Evolutionary conservation across 768 basidiomycete species (phyloP).

Genomic region (Tylopilus subfusipes): DNA sequence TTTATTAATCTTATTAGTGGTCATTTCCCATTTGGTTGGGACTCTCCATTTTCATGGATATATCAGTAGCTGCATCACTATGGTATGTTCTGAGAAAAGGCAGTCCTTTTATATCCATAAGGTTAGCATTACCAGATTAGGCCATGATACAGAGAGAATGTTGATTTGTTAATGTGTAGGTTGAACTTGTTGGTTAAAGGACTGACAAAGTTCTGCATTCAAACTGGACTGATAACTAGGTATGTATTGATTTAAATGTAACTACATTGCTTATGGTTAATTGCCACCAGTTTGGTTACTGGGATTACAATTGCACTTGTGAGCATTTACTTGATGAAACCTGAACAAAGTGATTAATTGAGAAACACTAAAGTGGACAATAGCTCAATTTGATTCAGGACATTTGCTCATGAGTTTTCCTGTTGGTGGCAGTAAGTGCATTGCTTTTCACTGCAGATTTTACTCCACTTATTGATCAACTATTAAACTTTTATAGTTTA

Average conservation of each 20-base stretch:
- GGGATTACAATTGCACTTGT: constrained; percentile 17
- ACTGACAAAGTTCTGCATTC: constrained; percentile 19
- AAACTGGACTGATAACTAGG: constrained; percentile 29
- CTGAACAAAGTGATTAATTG: not conserved
- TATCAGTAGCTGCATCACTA: constrained; percentile 23
- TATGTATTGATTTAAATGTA: not conserved
- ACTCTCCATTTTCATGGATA: constrained; percentile 16
- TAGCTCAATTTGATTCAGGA: constrained; percentile 9
- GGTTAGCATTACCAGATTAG: constrained; percentile 7
- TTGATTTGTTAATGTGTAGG: not conserved
- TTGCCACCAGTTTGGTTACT: constrained; percentile 13
- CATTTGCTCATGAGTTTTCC: constrained; percentile 28
- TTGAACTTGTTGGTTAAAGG: constrained; percentile 14
- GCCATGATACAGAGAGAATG: not conserved
- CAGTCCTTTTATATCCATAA: constrained; percentile 1
- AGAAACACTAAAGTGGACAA: constrained; percentile 17
- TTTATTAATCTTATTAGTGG: constrained; percentile 15
- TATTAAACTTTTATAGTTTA: constrained; percentile 18
- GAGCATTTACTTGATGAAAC: not conserved
- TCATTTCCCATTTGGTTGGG: constrained; percentile 20
- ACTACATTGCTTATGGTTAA: not conserved
- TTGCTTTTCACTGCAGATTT: not conserved
- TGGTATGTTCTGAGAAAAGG: constrained; percentile 12
- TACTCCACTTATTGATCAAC: not conserved
- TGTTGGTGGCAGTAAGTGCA: constrained; percentile 21